Conservation (phyloP, 805 yeast genomes). For the Metschnikowia bowlesiae region DNA sequence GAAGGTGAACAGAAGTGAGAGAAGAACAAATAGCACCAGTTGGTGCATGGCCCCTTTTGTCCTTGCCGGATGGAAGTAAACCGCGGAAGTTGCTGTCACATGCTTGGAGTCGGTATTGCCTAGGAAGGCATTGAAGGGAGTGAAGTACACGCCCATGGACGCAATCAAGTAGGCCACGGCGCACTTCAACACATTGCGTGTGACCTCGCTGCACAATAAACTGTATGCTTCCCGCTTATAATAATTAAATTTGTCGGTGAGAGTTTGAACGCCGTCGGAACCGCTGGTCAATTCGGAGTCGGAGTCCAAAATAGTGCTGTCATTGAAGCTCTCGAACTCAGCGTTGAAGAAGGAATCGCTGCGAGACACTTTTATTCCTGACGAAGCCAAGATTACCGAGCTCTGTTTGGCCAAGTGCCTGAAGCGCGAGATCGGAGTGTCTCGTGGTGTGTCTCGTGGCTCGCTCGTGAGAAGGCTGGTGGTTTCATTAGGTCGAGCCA, state of each 20-base stretch:
- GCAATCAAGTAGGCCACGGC: conserved; percentile 72
- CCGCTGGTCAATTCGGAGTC: conserved; percentile 9
- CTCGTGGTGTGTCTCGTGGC: conserved; percentile 4
- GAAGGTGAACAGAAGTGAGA: conserved; percentile 52
- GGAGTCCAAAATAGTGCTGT: conserved; percentile 15
- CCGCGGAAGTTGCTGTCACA: conserved; percentile 76
- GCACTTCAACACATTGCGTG: conserved; percentile 51
- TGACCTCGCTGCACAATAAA: conserved; percentile 8
- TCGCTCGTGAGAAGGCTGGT: conserved; percentile 1
- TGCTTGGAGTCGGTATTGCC: conserved; percentile 75
- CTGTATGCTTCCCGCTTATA: background rate
- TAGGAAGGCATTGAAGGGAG: conserved; percentile 44
- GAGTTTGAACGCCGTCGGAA: background rate
- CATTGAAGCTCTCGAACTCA: conserved; percentile 22
- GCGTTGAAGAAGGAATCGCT: conserved; percentile 25
- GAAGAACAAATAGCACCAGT: conserved; percentile 55
- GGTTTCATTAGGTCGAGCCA: conserved; percentile 1
- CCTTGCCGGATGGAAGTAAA: conserved; percentile 79
- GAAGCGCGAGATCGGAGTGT: background rate
- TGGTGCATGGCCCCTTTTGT: conserved; percentile 79
- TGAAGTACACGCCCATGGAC: conserved; percentile 64
- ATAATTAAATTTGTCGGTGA: background rate
- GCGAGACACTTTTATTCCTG: conserved; percentile 38
- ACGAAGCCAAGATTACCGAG: conserved; percentile 36
- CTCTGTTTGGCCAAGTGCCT: conserved; percentile 18